phyloP scores from a whole-genome alignment of 2,329 filamentous ascomycete genomes.

The Xylariaceae sp. region DNA sequence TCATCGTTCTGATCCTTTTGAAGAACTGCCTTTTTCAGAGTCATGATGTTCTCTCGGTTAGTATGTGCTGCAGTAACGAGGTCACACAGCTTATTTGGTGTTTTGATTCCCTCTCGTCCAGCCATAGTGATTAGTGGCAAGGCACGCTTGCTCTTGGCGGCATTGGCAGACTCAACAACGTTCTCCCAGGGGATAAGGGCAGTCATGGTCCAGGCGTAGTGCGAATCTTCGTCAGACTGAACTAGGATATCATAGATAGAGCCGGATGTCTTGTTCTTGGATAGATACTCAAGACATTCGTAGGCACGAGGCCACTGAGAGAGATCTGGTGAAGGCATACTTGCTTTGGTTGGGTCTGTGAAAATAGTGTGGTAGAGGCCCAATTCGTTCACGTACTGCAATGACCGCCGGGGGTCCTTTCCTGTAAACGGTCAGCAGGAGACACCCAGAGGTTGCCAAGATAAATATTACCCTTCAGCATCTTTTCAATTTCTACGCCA shows the following conservation, averaged over 20 bases:
- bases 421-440: conserved; percentile 20
- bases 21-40: conserved; percentile 52
- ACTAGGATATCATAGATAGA: conserved; percentile 53
- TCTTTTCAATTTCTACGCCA: conserved; percentile 83
- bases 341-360: conserved; percentile 55
- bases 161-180: conserved; percentile 37
- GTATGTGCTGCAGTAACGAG: conserved; percentile 60
- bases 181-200: conserved; percentile 69
- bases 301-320: conserved; percentile 60
- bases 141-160: conserved; percentile 44
- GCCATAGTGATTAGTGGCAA: conserved; percentile 58
- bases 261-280: conserved; percentile 38
- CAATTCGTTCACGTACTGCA: conserved; percentile 57
- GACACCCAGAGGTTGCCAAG: neutral
- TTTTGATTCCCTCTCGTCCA: conserved; percentile 71
- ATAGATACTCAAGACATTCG: conserved; percentile 52
- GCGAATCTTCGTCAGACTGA: conserved; percentile 58
- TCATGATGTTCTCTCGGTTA: conserved; percentile 59
- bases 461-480: conserved; percentile 60
- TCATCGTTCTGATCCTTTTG: conserved; percentile 42
- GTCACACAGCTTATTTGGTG: conserved; percentile 68
- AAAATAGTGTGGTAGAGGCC: conserved; percentile 69
- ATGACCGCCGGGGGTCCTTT: conserved; percentile 27
- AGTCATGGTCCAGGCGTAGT: conserved; percentile 70
- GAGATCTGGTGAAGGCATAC: conserved; percentile 52